Conservation (phyloP, 495 filamentous ascomycete genomes). For the Daldinia caldariorum region DNA sequence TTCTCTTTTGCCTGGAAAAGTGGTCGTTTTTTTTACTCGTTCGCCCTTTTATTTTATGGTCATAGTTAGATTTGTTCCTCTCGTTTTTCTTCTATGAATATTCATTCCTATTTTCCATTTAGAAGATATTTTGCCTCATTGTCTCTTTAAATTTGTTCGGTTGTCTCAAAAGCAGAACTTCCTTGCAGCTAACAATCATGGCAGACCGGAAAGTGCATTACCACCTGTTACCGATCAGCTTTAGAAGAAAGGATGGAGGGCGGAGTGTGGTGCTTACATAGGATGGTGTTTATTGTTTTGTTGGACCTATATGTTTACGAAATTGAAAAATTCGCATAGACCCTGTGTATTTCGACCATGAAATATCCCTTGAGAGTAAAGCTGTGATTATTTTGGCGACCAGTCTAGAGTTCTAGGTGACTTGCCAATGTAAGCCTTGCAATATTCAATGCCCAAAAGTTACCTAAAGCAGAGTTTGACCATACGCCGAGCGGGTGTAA, state of each 20-base stretch:
- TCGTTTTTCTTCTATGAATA: slow-evolving; percentile 8
- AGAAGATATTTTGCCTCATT: not conserved
- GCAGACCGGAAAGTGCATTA: not conserved
- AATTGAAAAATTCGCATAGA: not conserved
- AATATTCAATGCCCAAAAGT: not conserved
- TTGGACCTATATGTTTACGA: not conserved
- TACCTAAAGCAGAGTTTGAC: not conserved
- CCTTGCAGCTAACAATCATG: slow-evolving; percentile 8
- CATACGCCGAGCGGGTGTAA: not conserved
- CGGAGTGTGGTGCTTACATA: not conserved
- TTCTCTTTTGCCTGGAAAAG: not conserved
- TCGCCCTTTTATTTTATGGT: slow-evolving; percentile 7
- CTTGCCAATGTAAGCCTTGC: not conserved
- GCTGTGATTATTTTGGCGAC: too few relatives aligned
- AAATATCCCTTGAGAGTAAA: not conserved
- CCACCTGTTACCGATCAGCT: not conserved
- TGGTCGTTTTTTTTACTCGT: slow-evolving; percentile 2
- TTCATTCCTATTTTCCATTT: not conserved
- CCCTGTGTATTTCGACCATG: not conserved
- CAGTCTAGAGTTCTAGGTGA: not conserved
- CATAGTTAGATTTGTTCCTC: slow-evolving; percentile 15
- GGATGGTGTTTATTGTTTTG: not conserved
- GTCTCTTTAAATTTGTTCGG: not conserved
- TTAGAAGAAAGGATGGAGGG: not conserved
- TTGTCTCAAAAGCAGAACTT: not conserved